These are phyloP conservation scores for Zanthoxylum bungeanum DNA, from an alignment of 345 rosid genomes.

Conservation along the genomic window DNA sequence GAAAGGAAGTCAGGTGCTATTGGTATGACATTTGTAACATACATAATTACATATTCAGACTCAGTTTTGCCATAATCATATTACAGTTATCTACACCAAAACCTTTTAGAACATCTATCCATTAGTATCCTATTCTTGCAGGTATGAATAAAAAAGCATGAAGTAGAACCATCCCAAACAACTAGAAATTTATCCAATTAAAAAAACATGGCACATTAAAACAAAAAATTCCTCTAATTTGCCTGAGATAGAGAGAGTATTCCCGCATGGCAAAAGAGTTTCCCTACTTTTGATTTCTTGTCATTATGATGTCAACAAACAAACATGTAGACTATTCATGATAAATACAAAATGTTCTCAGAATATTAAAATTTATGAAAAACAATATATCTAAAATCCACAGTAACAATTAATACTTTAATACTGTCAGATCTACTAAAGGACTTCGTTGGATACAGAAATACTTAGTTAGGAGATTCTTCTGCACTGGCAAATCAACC, in stretches of 20 bases:
- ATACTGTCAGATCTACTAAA: conserved; percentile 3
- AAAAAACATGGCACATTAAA: background rate
- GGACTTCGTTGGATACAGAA: conserved; percentile 74
- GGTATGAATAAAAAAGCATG: background rate
- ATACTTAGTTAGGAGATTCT: conserved; percentile 85
- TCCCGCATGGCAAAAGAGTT: background rate
- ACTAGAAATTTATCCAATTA: background rate
- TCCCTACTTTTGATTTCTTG: background rate
- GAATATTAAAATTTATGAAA: conserved; percentile 14
- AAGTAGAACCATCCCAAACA: conserved; percentile 2
- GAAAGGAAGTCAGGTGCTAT: background rate
- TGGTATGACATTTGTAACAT: background rate
- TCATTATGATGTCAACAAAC: background rate
- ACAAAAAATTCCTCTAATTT: background rate
- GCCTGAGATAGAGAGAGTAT: background rate
- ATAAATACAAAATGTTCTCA: background rate
- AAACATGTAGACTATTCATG: background rate
- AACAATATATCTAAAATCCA: conserved; percentile 3
- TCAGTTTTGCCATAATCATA: background rate
- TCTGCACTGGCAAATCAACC: conserved; percentile 91
- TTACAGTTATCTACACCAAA: background rate
- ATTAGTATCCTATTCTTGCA: background rate
- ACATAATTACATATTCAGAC: background rate
- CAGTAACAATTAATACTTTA: too few relatives aligned
- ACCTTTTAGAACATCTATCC: background rate